phyloP scores from a whole-genome alignment of 345 rosid species.

The Brassica juncea region DNA sequence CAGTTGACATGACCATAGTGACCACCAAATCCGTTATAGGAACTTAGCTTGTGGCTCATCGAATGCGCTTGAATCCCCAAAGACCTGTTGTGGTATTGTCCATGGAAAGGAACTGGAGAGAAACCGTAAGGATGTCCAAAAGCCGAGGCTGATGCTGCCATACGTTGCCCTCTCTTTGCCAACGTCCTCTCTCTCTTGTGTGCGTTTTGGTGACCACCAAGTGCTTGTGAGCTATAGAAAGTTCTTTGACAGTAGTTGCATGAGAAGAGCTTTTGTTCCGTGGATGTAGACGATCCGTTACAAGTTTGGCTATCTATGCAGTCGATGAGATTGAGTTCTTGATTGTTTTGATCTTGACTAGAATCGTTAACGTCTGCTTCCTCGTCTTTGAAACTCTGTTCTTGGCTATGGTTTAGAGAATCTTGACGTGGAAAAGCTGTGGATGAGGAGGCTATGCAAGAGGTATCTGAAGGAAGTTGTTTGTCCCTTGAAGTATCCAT shows the following conservation, averaged over 20 bases:
- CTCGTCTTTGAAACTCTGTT: conserved; percentile 28
- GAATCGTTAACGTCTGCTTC: conserved; percentile 31
- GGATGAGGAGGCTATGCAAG: conserved; percentile 36
- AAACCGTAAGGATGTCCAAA: conserved; percentile 63
- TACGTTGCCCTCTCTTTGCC: conserved; percentile 69
- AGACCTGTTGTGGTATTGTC: conserved; percentile 47
- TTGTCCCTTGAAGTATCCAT: conserved; percentile 49
- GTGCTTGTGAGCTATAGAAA: conserved; percentile 90
- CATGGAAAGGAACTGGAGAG: conserved; percentile 60
- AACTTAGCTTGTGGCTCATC: conserved; percentile 56
- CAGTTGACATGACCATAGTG: conserved; percentile 44
- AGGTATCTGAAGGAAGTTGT: conserved; percentile 38
- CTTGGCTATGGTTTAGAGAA: conserved; percentile 16
- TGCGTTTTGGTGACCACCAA: conserved; percentile 93
- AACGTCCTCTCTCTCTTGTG: conserved; percentile 84
- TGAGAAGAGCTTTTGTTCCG: conserved; percentile 65
- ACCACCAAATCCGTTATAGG: conserved; percentile 46
- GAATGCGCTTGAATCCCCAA: conserved; percentile 74
- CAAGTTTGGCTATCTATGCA: conserved; percentile 41
- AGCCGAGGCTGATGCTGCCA: conserved; percentile 45
- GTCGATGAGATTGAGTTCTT: conserved; percentile 71
- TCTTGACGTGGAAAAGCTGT: conserved; percentile 34
- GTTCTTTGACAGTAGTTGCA: conserved; percentile 88
- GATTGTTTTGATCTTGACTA: neutral
- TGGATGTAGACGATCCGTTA: conserved; percentile 27